Evolutionary conservation across 1,139 yeast species (phyloP).

Genomic region (Candida sanyaensis): DNA sequence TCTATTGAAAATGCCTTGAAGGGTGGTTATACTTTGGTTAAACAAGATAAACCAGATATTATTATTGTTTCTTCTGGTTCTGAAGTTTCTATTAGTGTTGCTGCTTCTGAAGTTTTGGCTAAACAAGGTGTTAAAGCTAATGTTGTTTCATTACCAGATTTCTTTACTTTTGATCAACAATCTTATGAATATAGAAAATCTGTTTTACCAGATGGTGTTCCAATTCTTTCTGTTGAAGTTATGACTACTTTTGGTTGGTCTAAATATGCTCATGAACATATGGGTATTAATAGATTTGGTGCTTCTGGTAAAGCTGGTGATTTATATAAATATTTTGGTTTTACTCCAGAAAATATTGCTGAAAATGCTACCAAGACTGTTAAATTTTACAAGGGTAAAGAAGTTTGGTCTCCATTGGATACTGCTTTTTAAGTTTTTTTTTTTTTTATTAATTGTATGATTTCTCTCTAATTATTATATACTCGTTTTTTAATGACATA

Average conservation of each 20-base stretch:
- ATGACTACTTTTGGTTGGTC: slow-evolving; percentile 92
- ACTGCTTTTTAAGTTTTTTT: slow-evolving; percentile 58
- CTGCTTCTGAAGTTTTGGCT: slow-evolving; percentile 69
- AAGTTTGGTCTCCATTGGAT: slow-evolving; percentile 74
- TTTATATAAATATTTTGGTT: slow-evolving; percentile 82
- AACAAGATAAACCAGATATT: slow-evolving; percentile 68
- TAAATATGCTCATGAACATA: slow-evolving; percentile 94
- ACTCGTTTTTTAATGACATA: background rate
- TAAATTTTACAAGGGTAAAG: slow-evolving; percentile 79
- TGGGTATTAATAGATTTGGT: slow-evolving; percentile 96
- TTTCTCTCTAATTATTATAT: background rate
- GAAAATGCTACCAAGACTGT: slow-evolving; percentile 80
- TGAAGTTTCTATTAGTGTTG: slow-evolving; percentile 84
- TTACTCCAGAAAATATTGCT: slow-evolving; percentile 93
- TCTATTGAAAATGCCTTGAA: slow-evolving; percentile 86
- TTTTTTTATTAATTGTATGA: background rate
- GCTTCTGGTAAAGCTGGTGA: slow-evolving; percentile 92
- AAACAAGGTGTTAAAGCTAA: slow-evolving; percentile 71
- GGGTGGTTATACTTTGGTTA: slow-evolving; percentile 88
- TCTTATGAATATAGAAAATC: slow-evolving; percentile 74
- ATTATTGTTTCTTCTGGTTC: slow-evolving; percentile 94
- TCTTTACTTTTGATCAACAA: slow-evolving; percentile 87
- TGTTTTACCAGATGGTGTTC: slow-evolving; percentile 93
- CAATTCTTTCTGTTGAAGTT: slow-evolving; percentile 93
- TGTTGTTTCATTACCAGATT: slow-evolving; percentile 93